phyloP scores from a whole-genome alignment of 2,329 filamentous ascomycete genomes.

The Tolypocladium amazonense region DNA sequence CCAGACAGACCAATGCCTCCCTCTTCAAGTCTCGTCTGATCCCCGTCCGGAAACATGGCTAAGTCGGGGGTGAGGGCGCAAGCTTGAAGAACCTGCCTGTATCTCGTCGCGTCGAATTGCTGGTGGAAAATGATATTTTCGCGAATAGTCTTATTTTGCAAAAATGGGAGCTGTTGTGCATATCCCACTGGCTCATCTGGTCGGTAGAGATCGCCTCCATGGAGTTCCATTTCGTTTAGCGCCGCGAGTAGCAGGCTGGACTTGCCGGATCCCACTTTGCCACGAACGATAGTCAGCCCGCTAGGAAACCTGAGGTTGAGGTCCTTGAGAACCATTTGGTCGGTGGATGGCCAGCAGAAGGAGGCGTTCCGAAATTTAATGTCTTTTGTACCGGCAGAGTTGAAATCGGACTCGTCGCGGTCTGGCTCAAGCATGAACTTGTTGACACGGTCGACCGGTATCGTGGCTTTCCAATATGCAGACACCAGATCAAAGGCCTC shows the following conservation, averaged over 20 bases:
- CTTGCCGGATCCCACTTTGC: constrained; percentile 51
- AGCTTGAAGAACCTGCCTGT: constrained; percentile 49
- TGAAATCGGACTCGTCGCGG: constrained; percentile 42
- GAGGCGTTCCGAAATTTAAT: constrained; percentile 53
- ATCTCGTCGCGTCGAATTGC: constrained; percentile 41
- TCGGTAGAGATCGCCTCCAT: constrained; percentile 34
- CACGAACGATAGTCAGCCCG: constrained; percentile 45
- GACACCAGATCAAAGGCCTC: constrained; percentile 69
- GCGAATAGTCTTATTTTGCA: constrained; percentile 54
- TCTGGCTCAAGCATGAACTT: constrained; percentile 80
- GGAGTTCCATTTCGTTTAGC: constrained; percentile 57
- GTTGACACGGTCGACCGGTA: constrained; percentile 73
- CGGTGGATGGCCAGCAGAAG: constrained; percentile 69
- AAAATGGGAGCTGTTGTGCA: constrained; percentile 51
- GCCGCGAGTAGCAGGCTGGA: constrained; percentile 49
- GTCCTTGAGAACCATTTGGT: constrained; percentile 37
- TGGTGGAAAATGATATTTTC: constrained; percentile 57
- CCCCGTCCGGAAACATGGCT: constrained; percentile 42
- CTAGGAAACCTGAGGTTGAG: constrained; percentile 34
- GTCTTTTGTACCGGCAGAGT: constrained; percentile 21
- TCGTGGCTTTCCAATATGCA: constrained; percentile 67
- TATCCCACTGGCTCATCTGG: constrained; percentile 42
- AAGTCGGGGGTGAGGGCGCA: constrained; percentile 49
- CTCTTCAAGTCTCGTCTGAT: constrained; percentile 49
- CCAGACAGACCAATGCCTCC: constrained; percentile 53